phyloP scores from a whole-genome alignment of 148 eudicot species.

The Nepenthes mirabilis region DNA sequence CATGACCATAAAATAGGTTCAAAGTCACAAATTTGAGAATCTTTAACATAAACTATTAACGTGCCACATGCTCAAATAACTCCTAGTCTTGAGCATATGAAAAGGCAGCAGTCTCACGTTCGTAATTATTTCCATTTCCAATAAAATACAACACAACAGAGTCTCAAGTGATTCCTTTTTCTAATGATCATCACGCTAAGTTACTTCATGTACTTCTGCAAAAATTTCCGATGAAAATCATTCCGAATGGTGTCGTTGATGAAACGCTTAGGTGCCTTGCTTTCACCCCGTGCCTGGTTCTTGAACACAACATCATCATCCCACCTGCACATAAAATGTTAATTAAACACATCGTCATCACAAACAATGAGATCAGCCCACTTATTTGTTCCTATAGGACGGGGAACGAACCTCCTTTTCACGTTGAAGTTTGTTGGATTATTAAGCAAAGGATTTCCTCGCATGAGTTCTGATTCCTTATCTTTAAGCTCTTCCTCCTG shows the following conservation, averaged over 20 bases:
- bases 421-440: slow-evolving; percentile 73
- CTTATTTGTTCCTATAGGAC: background rate
- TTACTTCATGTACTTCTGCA: slow-evolving; percentile 94
- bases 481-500: slow-evolving; percentile 81
- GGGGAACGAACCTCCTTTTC: slow-evolving; percentile 62
- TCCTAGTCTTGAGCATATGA: no score
- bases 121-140: background rate
- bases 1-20: no score
- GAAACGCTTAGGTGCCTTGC: slow-evolving; percentile 79
- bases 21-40: no score
- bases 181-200: background rate
- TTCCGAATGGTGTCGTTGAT: slow-evolving; percentile 90
- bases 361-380: background rate
- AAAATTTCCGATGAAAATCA: slow-evolving; percentile 89
- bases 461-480: slow-evolving; percentile 83
- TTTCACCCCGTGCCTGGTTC: slow-evolving; percentile 96
- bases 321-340: slow-evolving; percentile 47
- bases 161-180: no score
- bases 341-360: background rate
- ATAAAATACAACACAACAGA: background rate
- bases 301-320: slow-evolving; percentile 99
- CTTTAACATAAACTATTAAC: no score
- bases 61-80: no score
- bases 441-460: slow-evolving; percentile 84
- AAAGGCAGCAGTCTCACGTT: no score